Conservation (phyloP, 352 stramenopile genomes). For the Phytophthora tubulina region DNA sequence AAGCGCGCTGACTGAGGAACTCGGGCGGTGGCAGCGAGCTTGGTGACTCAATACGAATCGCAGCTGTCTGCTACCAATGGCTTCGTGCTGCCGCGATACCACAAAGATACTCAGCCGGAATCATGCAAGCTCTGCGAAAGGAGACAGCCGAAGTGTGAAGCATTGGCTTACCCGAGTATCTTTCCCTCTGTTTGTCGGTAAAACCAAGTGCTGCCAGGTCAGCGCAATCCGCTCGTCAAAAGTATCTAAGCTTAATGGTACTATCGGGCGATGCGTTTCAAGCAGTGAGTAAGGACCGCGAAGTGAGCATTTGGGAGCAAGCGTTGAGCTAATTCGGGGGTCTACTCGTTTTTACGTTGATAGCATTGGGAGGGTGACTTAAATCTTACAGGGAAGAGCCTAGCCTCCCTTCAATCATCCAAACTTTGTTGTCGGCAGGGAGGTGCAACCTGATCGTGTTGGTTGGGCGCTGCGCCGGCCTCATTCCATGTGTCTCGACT, state of each 20-base stretch:
- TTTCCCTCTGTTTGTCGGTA: background rate
- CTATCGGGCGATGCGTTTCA: slow-evolving; percentile 8
- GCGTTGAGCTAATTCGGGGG: too few relatives aligned
- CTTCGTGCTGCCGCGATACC: background rate
- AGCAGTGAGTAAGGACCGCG: slow-evolving; percentile 13
- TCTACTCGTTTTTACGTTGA: too few relatives aligned
- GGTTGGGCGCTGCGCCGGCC: background rate
- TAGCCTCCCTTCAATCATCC: slow-evolving; percentile 11
- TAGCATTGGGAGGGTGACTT: background rate
- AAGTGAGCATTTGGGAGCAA: too few relatives aligned
- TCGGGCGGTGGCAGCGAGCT: slow-evolving; percentile 13
- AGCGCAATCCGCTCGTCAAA: slow-evolving; percentile 1
- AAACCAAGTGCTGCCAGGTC: slow-evolving; percentile 16
- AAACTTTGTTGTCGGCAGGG: slow-evolving; percentile 5
- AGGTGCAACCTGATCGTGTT: background rate
- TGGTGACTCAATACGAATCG: background rate
- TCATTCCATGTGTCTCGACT: slow-evolving; percentile 14
- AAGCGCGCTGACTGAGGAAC: background rate
- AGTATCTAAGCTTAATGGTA: slow-evolving; percentile 4
- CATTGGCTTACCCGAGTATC: slow-evolving; percentile 4
- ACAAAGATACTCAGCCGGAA: slow-evolving; percentile 32
- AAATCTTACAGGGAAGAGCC: background rate
- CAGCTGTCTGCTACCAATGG: slow-evolving; percentile 14
- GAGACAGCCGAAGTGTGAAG: slow-evolving; percentile 25
- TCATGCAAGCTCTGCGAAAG: slow-evolving; percentile 18